A percentile compares a stretch with the other conserved stretches of the same genome.
Evolutionary conservation across 2,329 filamentous ascomycete species (phyloP).

Genomic region (Beauveria brongniartii): DNA sequence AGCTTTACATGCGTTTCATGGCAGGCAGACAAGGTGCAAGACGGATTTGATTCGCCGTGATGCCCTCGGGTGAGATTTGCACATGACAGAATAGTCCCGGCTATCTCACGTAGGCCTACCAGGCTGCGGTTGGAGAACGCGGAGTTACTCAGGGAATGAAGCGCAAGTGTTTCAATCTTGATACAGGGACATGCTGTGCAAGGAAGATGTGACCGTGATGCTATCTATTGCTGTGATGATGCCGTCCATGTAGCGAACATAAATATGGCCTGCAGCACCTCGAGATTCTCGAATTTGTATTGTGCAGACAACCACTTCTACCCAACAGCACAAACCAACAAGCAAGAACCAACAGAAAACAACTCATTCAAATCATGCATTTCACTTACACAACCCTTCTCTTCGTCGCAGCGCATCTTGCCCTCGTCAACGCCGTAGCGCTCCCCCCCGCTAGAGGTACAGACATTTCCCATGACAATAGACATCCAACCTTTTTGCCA

Average conservation of each 20-base stretch:
- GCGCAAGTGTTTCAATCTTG: not conserved
- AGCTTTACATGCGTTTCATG: not conserved
- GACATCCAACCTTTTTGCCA: too few species aligned
- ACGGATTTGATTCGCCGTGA: not conserved
- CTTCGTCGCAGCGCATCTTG: not conserved
- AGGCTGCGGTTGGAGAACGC: too few species aligned
- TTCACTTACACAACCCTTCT: not conserved
- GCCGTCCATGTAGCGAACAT: not conserved
- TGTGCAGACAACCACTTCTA: not conserved
- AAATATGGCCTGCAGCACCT: not conserved
- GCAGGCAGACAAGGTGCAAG: not conserved
- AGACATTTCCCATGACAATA: not conserved
- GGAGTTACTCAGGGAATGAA: too few species aligned
- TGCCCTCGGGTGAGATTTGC: not conserved
- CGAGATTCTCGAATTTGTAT: not conserved
- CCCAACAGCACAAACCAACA: not conserved
- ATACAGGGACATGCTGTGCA: not conserved
- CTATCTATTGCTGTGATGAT: not conserved
- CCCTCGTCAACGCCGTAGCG: not conserved
- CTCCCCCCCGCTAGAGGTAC: not conserved
- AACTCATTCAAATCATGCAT: not conserved
- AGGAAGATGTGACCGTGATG: not conserved
- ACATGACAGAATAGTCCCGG: too few species aligned
- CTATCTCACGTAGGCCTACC: too few species aligned
- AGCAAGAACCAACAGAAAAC: not conserved